A percentile compares a stretch with the other conserved stretches of the same genome.
These are phyloP conservation scores for Fusarium sp. DNA, from an alignment of 2,329 filamentous ascomycete genomes.

Conservation along the genomic window DNA sequence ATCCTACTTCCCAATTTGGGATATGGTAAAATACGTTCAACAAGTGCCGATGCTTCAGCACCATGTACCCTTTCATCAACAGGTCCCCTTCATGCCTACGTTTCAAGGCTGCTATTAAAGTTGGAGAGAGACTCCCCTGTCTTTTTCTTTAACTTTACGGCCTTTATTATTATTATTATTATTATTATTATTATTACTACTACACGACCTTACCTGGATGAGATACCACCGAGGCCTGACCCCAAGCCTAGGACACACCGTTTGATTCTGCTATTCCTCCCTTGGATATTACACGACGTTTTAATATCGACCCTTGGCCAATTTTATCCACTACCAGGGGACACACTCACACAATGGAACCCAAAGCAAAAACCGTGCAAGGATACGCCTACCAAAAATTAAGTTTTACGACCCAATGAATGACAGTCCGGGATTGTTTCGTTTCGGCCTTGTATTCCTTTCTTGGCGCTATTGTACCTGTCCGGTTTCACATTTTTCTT, in stretches of 20 bases:
- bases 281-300: conserved; percentile 38
- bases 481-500: conserved; percentile 26
- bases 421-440: conserved; percentile 42
- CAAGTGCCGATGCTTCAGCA: conserved; percentile 61
- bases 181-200: conserved; percentile 5
- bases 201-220: conserved; percentile 35
- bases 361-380: conserved; percentile 34
- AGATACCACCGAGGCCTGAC: conserved; percentile 26
- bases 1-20: conserved; percentile 63
- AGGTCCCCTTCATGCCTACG: conserved; percentile 62
- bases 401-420: conserved; percentile 42
- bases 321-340: conserved; percentile 4
- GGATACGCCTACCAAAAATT: conserved; percentile 39
- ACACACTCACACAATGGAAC: conserved; percentile 21
- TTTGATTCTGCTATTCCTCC: conserved; percentile 35
- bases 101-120: conserved; percentile 63
- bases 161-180: conserved; percentile 1
- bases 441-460: conserved; percentile 38
- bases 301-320: conserved; percentile 40
- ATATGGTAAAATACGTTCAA: conserved; percentile 64
- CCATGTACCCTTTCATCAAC: conserved; percentile 63
- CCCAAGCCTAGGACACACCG: conserved; percentile 22
- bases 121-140: conserved; percentile 5
- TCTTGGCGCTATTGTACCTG: conserved; percentile 29
- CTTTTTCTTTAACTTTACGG: conserved; percentile 8